These are phyloP conservation scores for Pythium phragmiticola DNA, from an alignment of 352 stramenopile genomes.

Conservation along the genomic window DNA sequence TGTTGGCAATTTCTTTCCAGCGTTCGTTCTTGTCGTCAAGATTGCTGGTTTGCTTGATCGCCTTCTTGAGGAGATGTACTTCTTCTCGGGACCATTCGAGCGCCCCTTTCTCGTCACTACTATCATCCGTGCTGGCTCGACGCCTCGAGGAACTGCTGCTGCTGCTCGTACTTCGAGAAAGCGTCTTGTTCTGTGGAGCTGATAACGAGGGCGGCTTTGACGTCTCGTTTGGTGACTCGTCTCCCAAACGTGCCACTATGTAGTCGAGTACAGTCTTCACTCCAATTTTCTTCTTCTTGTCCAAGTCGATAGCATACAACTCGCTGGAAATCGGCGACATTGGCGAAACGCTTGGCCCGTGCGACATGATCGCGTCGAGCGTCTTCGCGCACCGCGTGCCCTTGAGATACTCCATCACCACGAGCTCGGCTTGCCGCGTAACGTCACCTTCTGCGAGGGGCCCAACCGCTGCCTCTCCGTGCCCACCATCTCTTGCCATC, in stretches of 20 bases:
- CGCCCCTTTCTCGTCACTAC: conserved; percentile 29
- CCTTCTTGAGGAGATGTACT: conserved; percentile 53
- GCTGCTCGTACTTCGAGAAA: conserved; percentile 2
- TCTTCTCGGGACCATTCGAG: conserved; percentile 58
- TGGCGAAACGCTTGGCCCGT: conserved; percentile 17
- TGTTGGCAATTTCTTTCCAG: conserved; percentile 64
- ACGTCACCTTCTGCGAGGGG: conserved; percentile 34
- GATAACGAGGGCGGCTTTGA: background rate
- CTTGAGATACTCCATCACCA: conserved; percentile 75
- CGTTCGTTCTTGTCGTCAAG: conserved; percentile 71
- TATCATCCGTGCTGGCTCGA: conserved; percentile 5
- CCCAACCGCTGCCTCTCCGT: conserved; percentile 1
- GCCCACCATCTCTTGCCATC: conserved; percentile 27
- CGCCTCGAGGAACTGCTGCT: conserved; percentile 13
- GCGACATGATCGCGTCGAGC: conserved; percentile 54
- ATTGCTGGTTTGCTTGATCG: conserved; percentile 64
- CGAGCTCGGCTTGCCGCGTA: conserved; percentile 56
- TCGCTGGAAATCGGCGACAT: conserved; percentile 41
- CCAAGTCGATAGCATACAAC: conserved; percentile 50
- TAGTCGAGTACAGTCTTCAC: conserved; percentile 44
- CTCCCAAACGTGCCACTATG: conserved; percentile 32
- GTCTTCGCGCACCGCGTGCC: conserved; percentile 50
- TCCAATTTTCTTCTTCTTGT: conserved; percentile 41
- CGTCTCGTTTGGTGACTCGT: background rate
- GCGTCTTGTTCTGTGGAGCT: background rate